Evolutionary conservation across 352 stramenopile species (phyloP).

Genomic region (Globisporangium middletonii): DNA sequence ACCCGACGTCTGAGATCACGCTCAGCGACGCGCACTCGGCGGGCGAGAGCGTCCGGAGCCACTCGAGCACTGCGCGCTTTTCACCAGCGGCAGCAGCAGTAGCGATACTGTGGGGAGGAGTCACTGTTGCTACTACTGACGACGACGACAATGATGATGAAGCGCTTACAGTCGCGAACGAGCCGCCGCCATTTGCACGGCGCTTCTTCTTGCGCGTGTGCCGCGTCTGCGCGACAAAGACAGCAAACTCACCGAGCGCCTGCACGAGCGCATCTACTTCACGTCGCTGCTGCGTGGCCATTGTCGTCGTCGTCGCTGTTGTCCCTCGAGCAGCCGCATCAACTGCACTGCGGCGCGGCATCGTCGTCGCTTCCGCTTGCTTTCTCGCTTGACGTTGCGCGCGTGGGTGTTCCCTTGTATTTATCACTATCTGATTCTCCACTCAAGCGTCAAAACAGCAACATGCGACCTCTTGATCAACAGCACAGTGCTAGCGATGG

Average conservation of each 20-base stretch:
- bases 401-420: no score
- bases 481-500: no score
- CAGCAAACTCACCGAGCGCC: conserved; percentile 53
- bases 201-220: conserved; percentile 15
- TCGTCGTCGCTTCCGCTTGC: no score
- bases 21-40: conserved; percentile 55
- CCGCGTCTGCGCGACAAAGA: conserved; percentile 27
- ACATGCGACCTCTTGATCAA: no score
- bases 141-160: neutral
- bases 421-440: no score
- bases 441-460: no score
- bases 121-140: neutral
- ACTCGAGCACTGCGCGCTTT: conserved; percentile 38
- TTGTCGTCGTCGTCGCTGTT: no score
- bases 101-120: no score
- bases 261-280: conserved; percentile 24
- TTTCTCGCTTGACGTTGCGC: no score
- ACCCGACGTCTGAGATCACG: conserved; percentile 52
- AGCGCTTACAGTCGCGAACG: neutral
- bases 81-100: conserved; percentile 5
- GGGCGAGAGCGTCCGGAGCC: conserved; percentile 33
- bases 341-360: no score
- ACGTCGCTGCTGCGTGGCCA: neutral
- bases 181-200: neutral
- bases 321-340: no score